Evolutionary conservation across 2,329 filamentous ascomycete genomes (phyloP), one percentile per base, ranked within the genome.

Genomic region (Apiospora pterosperma): DNA sequence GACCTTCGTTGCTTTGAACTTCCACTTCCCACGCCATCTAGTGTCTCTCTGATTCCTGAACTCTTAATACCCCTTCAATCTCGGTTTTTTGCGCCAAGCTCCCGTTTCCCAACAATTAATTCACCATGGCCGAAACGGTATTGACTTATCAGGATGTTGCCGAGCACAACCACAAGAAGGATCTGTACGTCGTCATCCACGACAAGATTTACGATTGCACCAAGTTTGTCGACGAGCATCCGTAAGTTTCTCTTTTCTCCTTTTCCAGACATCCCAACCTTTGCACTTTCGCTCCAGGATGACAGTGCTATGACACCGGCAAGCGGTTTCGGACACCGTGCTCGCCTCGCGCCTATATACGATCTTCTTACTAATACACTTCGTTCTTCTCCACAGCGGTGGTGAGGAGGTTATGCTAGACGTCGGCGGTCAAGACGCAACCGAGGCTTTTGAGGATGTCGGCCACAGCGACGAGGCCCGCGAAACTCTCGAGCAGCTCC

Each of bases 391-490:
- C 63, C 66, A 69, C 76, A 98, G 96, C 74, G 96, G 96, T 84
- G 96, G 96, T 83, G 96, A 99, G 83, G 96, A 99, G 84, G 96
- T 99, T 73, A 84, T 99, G 69, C 90, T 99, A 72, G 96, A 99
- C 73, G 94, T 98, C 69, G 96, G 86, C 75, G 96, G 96, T 72
- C 94, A 97, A 83, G 96, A 99, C 80, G 91, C 92, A 75, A 97
- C 95, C 73, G 96, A 98, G 83, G 95, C 96, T 67, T 99, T 99
- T 78, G 96, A 99, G 84, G 96, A 99, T 81, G 96, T 99, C 75
- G 96, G 96, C 76, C 96, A 99, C 90, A 96, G 92, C 75, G 96
- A 99, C 80, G 96, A 99, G 85, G 96, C 96, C 71, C 91, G 96
- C 71, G 95, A 98, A 84, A 95, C 97, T 71, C 89, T 99, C 65